Conservation (phyloP, 768 basidiomycete genomes). For the Plicaturopsis crispa region DNA sequence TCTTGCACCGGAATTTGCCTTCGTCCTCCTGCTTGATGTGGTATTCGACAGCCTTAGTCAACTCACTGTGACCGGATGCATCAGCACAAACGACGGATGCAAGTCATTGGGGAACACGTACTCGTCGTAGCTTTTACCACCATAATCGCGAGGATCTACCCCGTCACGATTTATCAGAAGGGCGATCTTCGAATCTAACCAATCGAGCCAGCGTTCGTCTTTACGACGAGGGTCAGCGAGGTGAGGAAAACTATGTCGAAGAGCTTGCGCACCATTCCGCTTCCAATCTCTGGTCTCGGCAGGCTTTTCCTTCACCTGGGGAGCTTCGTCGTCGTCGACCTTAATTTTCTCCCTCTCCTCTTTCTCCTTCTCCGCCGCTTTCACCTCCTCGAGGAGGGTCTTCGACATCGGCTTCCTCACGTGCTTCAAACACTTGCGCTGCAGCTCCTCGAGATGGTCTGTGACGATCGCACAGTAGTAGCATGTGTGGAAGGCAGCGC, state of each 20-base stretch:
- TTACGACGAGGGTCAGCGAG: constrained; percentile 11
- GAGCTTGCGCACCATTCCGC: constrained; percentile 50
- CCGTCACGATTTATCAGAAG: constrained; percentile 71
- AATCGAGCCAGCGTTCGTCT: constrained; percentile 89
- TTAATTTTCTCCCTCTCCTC: constrained; percentile 26
- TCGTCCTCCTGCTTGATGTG: constrained; percentile 94
- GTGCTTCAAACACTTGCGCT: constrained; percentile 92
- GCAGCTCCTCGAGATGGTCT: constrained; percentile 91
- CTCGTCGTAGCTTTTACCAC: constrained; percentile 88
- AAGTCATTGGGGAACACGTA: constrained; percentile 33
- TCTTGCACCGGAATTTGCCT: constrained; percentile 94
- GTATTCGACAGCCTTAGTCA: constrained; percentile 70
- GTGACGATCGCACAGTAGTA: constrained; percentile 95
- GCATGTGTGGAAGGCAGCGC: constrained; percentile 89
- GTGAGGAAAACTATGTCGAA: too few relatives aligned
- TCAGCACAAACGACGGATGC: constrained; percentile 5
- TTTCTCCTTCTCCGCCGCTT: constrained; percentile 41
- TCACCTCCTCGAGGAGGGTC: constrained; percentile 51
- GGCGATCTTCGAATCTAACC: constrained; percentile 81
- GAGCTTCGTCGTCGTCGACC: neutral
- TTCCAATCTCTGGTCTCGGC: constrained; percentile 46
- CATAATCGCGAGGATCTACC: constrained; percentile 83
- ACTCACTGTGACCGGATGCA: constrained; percentile 47
- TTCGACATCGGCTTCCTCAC: constrained; percentile 70
- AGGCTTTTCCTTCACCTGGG: constrained; percentile 25